A percentile compares a stretch with the other conserved stretches of the same genome.
phyloP scores from a whole-genome alignment of 75 land plant species.

The Larix kaempferi region DNA sequence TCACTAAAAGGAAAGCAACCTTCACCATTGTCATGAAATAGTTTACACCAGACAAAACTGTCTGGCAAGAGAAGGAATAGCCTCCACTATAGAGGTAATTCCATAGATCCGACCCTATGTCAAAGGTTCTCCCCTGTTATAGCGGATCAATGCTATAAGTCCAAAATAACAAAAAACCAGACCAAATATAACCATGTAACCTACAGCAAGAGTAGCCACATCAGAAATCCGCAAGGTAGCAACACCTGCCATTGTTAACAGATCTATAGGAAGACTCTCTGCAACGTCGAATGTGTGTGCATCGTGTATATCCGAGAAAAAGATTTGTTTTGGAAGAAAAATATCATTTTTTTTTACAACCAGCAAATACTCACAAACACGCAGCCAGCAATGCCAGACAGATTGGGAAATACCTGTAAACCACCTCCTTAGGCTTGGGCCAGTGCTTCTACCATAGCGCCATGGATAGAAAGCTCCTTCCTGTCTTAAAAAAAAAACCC shows the following conservation, averaged over 20 bases:
- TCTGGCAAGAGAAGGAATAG: conserved; percentile 68
- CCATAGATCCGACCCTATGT: conserved; percentile 70
- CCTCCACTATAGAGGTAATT: conserved; percentile 64
- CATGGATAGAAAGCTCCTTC: no score
- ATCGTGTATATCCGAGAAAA: no score
- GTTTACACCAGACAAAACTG: conserved; percentile 76
- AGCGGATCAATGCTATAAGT: conserved; percentile 66
- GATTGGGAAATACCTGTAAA: no score
- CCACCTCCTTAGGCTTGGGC: no score
- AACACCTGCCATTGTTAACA: not conserved
- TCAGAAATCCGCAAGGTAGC: conserved; percentile 71
- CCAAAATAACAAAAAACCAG: conserved; percentile 62
- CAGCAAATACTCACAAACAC: no score
- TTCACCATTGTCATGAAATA: conserved; percentile 89
- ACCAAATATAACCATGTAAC: conserved; percentile 69
- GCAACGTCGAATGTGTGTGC: no score
- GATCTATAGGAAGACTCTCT: no score
- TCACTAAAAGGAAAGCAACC: conserved; percentile 87
- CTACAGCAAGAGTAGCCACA: conserved; percentile 87
- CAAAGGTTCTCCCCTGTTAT: conserved; percentile 76
- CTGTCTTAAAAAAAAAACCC: no score
- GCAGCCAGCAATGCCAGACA: no score
- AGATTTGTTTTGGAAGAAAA: no score
- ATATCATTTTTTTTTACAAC: no score
- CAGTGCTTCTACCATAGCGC: no score